phyloP scores from a whole-genome alignment of 2,329 filamentous ascomycete species.

The Macrophomina tecta region DNA sequence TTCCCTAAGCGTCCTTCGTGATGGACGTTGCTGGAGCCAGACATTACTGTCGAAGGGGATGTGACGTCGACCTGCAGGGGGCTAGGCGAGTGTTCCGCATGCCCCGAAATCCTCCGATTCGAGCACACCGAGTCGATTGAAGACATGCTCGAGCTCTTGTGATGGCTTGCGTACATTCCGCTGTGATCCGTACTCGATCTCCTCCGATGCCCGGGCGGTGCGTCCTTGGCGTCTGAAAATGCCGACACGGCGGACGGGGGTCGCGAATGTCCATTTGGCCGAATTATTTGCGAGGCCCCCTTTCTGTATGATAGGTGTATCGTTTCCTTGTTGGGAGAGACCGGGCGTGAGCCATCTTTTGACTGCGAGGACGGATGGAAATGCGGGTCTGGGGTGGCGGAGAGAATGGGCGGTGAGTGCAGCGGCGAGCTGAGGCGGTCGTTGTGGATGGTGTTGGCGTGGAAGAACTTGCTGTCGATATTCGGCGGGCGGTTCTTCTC shows the following conservation, averaged over 20 bases:
- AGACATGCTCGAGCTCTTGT: slow-evolving; percentile 51
- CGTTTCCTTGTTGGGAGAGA: slow-evolving; percentile 54
- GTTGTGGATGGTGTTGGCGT: slow-evolving; percentile 64
- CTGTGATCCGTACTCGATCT: slow-evolving; percentile 43
- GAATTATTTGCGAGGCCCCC: slow-evolving; percentile 56
- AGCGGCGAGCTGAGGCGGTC: slow-evolving; percentile 42
- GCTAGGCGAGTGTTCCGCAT: slow-evolving; percentile 36
- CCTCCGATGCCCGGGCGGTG: slow-evolving; percentile 31
- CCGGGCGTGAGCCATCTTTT: slow-evolving; percentile 40
- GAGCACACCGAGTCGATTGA: slow-evolving; percentile 51
- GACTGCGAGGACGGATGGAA: slow-evolving; percentile 31
- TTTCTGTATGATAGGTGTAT: slow-evolving; percentile 57
- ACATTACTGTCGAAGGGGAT: slow-evolving; percentile 27
- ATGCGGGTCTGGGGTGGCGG: slow-evolving; percentile 37
- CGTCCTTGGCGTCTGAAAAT: slow-evolving; percentile 18
- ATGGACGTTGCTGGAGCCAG: slow-evolving; percentile 7
- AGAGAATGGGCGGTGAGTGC: slow-evolving; percentile 40
- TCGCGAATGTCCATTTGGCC: slow-evolving; percentile 41
- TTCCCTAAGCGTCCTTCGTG: slow-evolving; percentile 1
- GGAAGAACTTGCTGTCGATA: slow-evolving; percentile 69
- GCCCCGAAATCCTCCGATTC: slow-evolving; percentile 12
- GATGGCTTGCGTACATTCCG: slow-evolving; percentile 40
- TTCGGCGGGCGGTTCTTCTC: slow-evolving; percentile 33
- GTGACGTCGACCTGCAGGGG: slow-evolving; percentile 37
- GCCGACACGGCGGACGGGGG: slow-evolving; percentile 38